These are phyloP conservation scores for Suhomyces yuchorum DNA, from an alignment of 1,139 yeast genomes.

Conservation along the genomic window DNA sequence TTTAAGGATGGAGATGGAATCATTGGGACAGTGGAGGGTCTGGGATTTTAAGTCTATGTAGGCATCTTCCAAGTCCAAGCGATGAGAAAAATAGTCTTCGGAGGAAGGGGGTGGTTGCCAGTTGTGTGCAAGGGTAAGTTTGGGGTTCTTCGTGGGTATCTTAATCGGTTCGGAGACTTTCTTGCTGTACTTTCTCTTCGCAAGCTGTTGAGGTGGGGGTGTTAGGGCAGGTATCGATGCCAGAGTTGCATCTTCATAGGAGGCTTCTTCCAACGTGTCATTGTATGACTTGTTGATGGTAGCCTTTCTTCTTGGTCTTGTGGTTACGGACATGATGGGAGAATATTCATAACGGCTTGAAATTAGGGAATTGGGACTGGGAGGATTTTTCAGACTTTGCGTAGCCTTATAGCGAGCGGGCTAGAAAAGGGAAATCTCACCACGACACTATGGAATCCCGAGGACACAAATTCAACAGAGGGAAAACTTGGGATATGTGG, in stretches of 20 bases:
- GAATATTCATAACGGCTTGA: slow-evolving; percentile 4
- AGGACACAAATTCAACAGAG: no score
- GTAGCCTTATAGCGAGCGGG: neutral
- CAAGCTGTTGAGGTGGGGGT: neutral
- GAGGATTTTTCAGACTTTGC: slow-evolving; percentile 5
- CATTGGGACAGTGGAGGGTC: slow-evolving; percentile 40
- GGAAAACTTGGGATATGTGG: no score
- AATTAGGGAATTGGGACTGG: neutral
- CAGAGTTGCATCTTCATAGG: slow-evolving; percentile 27
- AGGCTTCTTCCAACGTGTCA: slow-evolving; percentile 40
- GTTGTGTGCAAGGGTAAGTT: slow-evolving; percentile 32
- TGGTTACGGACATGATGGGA: slow-evolving; percentile 23
- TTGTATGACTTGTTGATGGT: slow-evolving; percentile 46
- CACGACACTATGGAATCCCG: neutral
- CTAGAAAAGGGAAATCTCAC: neutral
- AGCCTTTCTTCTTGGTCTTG: slow-evolving; percentile 50
- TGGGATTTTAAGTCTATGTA: slow-evolving; percentile 36
- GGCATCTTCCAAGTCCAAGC: slow-evolving; percentile 38
- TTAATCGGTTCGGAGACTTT: slow-evolving; percentile 5
- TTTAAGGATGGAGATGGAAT: slow-evolving; percentile 29
- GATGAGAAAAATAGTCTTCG: slow-evolving; percentile 40
- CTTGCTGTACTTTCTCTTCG: slow-evolving; percentile 11
- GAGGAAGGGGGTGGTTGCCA: slow-evolving; percentile 42
- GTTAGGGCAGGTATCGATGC: slow-evolving; percentile 1
- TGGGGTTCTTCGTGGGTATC: slow-evolving; percentile 6